phyloP scores from a whole-genome alignment of 345 rosid species.

The Excoecaria agallocha region DNA sequence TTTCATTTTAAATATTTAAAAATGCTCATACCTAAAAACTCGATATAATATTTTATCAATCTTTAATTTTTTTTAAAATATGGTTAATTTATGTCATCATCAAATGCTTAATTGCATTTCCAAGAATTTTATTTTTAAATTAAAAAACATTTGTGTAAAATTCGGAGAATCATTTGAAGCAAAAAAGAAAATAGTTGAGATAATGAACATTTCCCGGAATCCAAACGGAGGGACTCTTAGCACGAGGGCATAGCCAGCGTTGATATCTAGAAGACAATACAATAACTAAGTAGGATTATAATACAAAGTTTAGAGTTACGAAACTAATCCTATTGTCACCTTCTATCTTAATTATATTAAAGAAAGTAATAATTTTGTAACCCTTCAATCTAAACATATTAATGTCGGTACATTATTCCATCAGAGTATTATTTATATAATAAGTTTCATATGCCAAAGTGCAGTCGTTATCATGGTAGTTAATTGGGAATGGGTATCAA shows the following conservation, averaged over 20 bases:
- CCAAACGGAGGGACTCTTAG: constrained; percentile 29
- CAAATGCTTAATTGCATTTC: constrained; percentile 27
- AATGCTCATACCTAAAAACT: no score
- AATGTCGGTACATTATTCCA: constrained; percentile 12
- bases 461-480: constrained; percentile 25
- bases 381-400: neutral
- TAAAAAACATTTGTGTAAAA: neutral
- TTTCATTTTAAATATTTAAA: no score
- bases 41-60: no score
- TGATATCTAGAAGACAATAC: constrained; percentile 16
- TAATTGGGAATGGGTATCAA: constrained; percentile 16
- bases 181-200: neutral
- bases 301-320: no score
- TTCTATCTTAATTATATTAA: no score
- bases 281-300: constrained; percentile 11
- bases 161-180: neutral
- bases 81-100: constrained; percentile 22
- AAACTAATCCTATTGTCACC: no score
- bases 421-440: neutral
- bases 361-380: no score
- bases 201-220: constrained; percentile 19
- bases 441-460: constrained; percentile 9
- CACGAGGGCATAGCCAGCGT: constrained; percentile 20
- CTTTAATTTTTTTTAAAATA: constrained; percentile 14
- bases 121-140: neutral